Evolutionary conservation across 768 basidiomycete genomes (phyloP).

Genomic region (Mycena leptocephala): DNA sequence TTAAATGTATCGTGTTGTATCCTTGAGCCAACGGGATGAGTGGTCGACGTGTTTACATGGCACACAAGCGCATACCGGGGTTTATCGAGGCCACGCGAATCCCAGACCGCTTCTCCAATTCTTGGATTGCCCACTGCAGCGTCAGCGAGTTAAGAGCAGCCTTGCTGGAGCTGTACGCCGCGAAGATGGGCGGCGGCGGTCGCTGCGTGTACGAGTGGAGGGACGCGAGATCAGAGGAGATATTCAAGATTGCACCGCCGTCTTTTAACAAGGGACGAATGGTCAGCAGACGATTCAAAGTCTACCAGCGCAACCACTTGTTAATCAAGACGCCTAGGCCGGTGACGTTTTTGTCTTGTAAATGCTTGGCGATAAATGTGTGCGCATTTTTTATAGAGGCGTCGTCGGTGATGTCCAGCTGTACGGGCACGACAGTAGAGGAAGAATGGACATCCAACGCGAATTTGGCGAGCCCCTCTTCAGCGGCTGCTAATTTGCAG

Average conservation of each 20-base stretch:
- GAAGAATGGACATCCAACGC: slow-evolving; percentile 8
- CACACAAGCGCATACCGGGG: neutral
- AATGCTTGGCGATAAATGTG: neutral
- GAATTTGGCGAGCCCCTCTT: slow-evolving; percentile 13
- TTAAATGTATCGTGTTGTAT: slow-evolving; percentile 15
- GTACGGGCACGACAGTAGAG: slow-evolving; percentile 29
- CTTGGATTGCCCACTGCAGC: slow-evolving; percentile 24
- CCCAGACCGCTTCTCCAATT: slow-evolving; percentile 11
- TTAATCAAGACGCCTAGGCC: slow-evolving; percentile 26
- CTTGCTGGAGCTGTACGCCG: slow-evolving; percentile 24
- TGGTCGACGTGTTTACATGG: neutral
- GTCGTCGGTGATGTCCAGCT: slow-evolving; percentile 33
- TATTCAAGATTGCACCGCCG: slow-evolving; percentile 27
- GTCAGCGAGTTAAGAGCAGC: slow-evolving; percentile 28
- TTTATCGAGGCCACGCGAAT: slow-evolving; percentile 21
- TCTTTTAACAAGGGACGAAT: slow-evolving; percentile 22
- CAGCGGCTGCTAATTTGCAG: slow-evolving; percentile 25
- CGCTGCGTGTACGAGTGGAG: neutral
- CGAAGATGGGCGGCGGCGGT: neutral
- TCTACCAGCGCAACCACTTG: slow-evolving; percentile 29
- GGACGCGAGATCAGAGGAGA: slow-evolving; percentile 20
- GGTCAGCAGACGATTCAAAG: no score
- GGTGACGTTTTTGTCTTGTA: neutral
- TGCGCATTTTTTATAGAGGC: slow-evolving; percentile 21
- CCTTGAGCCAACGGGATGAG: neutral